Percentiles rank a stretch among this genome's conserved stretches.
These are phyloP conservation scores for Sonneratia caseolaris DNA, from an alignment of 345 rosid species.

Conservation along the genomic window DNA sequence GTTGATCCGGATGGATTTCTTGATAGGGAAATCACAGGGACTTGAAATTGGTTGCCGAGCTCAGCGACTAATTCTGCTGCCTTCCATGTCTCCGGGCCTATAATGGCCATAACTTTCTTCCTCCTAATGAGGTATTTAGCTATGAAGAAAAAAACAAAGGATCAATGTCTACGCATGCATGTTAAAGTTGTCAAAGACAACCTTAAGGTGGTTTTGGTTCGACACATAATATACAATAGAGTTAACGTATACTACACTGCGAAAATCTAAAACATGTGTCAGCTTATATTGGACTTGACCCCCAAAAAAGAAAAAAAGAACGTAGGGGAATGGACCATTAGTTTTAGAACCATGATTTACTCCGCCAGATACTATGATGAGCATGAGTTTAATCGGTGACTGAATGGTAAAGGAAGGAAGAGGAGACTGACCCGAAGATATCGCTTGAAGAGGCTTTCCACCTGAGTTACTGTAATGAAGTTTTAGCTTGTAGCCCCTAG, in stretches of 20 bases:
- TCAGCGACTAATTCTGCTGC: conserved; percentile 36
- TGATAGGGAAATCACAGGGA: conserved; percentile 36
- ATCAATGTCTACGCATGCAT: background rate
- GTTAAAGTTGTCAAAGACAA: too few relatives aligned
- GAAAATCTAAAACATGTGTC: too few relatives aligned
- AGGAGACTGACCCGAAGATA: conserved; percentile 23
- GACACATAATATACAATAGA: too few relatives aligned
- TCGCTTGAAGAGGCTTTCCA: conserved; percentile 19
- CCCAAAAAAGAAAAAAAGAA: too few relatives aligned
- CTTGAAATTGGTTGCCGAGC: conserved; percentile 19
- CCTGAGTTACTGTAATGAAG: conserved; percentile 20
- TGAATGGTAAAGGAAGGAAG: background rate
- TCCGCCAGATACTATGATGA: background rate
- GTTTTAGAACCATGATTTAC: too few relatives aligned
- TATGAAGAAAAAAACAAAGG: conserved; percentile 7
- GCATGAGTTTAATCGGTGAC: background rate
- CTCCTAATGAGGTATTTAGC: conserved; percentile 31
- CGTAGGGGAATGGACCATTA: too few relatives aligned
- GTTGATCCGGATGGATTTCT: conserved; percentile 8
- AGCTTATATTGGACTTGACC: too few relatives aligned
- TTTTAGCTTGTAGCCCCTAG: conserved; percentile 17
- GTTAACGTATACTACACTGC: too few relatives aligned
- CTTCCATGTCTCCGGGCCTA: conserved; percentile 43
- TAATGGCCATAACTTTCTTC: conserved; percentile 24
- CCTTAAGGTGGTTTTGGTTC: too few relatives aligned